Evolutionary conservation across 2,329 filamentous ascomycete genomes (phyloP), one percentile per base, ranked within the genome.

Genomic region (Penicillium concentricum): DNA sequence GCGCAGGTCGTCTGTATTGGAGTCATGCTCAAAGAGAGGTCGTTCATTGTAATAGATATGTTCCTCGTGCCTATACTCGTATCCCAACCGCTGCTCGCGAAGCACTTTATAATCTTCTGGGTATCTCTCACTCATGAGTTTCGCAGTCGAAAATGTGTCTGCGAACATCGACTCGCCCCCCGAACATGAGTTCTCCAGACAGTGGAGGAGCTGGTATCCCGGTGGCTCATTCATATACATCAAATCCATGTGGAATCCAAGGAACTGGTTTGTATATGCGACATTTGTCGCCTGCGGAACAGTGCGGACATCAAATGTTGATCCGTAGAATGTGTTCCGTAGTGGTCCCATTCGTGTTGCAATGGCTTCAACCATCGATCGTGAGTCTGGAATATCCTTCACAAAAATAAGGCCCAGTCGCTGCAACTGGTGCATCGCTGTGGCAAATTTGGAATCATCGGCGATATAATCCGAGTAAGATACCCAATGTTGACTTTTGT

Each of bases 191-290:
- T 95, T 96, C 60, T 89, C 84, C 41, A 97, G 81, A 69, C 92
- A 97, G 76, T 97, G 94, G 4, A 97, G 84, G 24, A 97, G 79
- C 74, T 99, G 93, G 50, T 94, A 84, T 32, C 87, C 86, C 0
- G 93, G 93, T 3, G 90, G 86, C 49, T 90, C 84, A 15, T 83
- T 78, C 75, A 94, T 88, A 76, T 97, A 97, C 54, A 97, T 81
- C 39, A 97, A 82, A 71, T 97, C 94, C 84, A 96, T 94, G 76
- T 99, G 94, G 46, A 97, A 86, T 16, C 90, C 90, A 1, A 97
- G 85, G 68, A 87, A 87, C 47, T 87, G 82, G 68, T 84, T 87
- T 1, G 93, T 97, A 76, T 97, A 92, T 10, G 94, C 93, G 4
- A 97, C 90, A 71, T 97, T 97, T 70, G 93, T 92, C 24, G 92